Conservation (phyloP, 148 eudicot species). For the Chenopodium album region DNA sequence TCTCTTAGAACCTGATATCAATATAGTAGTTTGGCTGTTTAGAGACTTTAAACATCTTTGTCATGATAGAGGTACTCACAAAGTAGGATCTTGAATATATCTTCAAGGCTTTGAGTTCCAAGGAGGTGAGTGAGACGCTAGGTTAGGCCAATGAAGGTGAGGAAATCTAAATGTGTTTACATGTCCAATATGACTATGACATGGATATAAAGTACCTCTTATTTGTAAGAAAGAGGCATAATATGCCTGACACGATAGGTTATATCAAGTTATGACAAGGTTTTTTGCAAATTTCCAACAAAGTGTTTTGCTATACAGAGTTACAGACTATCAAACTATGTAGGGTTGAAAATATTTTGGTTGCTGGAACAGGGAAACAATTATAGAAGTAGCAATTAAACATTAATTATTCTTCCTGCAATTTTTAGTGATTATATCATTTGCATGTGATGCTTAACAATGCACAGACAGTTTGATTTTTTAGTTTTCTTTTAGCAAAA, state of each 20-base stretch:
- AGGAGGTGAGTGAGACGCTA: background rate
- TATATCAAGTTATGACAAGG: background rate
- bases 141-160: background rate
- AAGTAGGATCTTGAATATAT: background rate
- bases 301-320: background rate
- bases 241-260: background rate
- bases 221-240: background rate
- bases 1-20: background rate
- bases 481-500: too few relatives aligned
- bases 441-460: too few relatives aligned
- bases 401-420: background rate
- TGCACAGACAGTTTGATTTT: too few relatives aligned
- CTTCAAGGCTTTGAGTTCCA: background rate
- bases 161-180: background rate
- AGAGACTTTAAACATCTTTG: background rate
- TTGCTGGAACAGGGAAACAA: too few relatives aligned
- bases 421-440: too few relatives aligned
- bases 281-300: too few relatives aligned
- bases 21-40: background rate
- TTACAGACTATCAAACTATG: background rate
- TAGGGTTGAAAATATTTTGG: too few relatives aligned
- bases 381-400: too few relatives aligned
- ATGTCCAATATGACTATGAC: background rate
- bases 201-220: background rate
- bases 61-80: background rate